Base-by-base conservation (phyloP, 192 early-diverging fungal species). In the Coemansia sp. region DNA sequence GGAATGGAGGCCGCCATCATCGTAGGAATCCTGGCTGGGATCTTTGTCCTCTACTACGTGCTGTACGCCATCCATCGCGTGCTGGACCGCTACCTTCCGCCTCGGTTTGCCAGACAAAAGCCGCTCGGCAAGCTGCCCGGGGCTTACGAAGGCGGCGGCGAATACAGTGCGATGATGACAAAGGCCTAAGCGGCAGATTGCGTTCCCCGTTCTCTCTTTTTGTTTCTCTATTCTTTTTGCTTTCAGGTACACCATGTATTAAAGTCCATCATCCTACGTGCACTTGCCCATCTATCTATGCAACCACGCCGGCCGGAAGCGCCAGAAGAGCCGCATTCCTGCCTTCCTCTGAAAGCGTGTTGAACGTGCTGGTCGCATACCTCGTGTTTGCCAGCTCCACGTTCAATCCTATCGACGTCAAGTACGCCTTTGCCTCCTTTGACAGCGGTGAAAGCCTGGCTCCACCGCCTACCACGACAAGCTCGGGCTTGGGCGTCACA, bases 391-490 rank as follows among this genome's bases (percentile, higher is more conserved):
- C 58, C 10, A 77, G 38, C 59, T 70, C 74, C 3, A 70, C 59
- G 4, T 59, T 56, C 25, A 77, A 44, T 0, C 74, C 74, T 3
- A 77, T 62, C 13, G 58, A 55, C 8, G 62, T 68, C 55, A 77
- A 33, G 23, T 77, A 77, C 23, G 58, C 37, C 20, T 29, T 44
- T 4, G 67, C 58, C 7, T 19, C 43, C 4, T 11, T 10, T 3
- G 67, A 58, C n/a, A 77, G 25, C 7, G 24, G 58, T 11, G 50
- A 56, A 7, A 67, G 51, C 22, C 33, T 34, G 0, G 66, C 54
- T 2, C 74, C 74, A 30, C 66, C 62, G 34, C 74, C 74, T 17
- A 77, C 74, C 6, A 77, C 55, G 8, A 77, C 19, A 32, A 77
- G 37, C 38, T 77, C 74, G 14, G 74, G 74, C 52, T 63, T 66